Conservation (phyloP, 1,284 basidiomycete genomes). For the Trichosporon faecale region DNA sequence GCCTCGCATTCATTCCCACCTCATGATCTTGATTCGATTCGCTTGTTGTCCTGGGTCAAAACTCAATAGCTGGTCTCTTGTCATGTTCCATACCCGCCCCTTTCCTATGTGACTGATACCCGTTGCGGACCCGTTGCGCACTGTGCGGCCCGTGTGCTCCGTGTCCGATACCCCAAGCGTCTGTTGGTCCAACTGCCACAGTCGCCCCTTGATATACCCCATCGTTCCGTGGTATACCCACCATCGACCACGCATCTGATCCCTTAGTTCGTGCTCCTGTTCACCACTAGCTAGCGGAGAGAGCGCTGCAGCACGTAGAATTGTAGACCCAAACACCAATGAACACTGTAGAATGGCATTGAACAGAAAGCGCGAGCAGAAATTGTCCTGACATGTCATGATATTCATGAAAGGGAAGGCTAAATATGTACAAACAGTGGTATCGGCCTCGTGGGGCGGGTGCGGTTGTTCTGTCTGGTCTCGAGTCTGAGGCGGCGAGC, state of each 20-base stretch:
- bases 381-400: neutral
- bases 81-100: neutral
- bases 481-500: neutral
- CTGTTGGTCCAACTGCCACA: too few species aligned
- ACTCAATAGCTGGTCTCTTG: conserved; percentile 11
- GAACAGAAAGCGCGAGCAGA: too few species aligned
- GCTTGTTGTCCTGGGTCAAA: neutral
- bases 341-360: neutral
- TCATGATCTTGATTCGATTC: neutral
- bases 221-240: too few species aligned
- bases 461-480: neutral
- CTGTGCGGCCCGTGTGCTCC: neutral
- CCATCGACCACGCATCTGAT: too few species aligned
- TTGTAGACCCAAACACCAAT: neutral
- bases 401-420: neutral
- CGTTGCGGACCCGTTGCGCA: neutral
- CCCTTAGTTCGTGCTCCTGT: too few species aligned
- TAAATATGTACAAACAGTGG: conserved; percentile 11
- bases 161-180: neutral
- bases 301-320: neutral
- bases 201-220: neutral
- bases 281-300: too few species aligned
- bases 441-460: neutral
- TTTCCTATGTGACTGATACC: conserved; percentile 6
- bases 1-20: neutral